Evolutionary conservation across 805 yeast genomes (phyloP), one percentile per base, ranked within the genome.

Genomic region (Kodamaea jinghongensis): DNA sequence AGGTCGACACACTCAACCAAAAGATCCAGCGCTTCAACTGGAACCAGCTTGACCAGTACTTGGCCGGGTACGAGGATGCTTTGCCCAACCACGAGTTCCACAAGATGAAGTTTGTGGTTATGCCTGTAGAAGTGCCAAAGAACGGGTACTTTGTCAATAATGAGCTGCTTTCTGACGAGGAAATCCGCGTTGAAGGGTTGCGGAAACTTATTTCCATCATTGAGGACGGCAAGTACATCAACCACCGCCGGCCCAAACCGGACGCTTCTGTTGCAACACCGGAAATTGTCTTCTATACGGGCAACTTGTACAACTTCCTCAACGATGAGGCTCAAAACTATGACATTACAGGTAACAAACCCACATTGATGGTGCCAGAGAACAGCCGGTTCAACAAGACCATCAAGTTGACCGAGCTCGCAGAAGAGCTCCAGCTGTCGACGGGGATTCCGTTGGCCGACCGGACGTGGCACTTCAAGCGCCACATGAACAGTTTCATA

Each of bases 11-110:
- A 2, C 63, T 76, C 13, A 73, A 74, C 31, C 71, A 71, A 11
- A 73, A 73, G 25, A 75, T 83, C 2, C 61, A 74, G 31, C 65
- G 69, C 10, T 76, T 79, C 45, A 89, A 90, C 46, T 93, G 99
- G 99, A 90, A 90, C 50, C 84, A 81, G 46, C 71, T 90, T 49
- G 99, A 93, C 64, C 96, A 88, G 54, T 76, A 78, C 16, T 60
- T 90, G n/a, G 96, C 97, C 0, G 99, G 99, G 0, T 86, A 83
- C 56, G 89, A 83, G 20, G 96, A 88, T 48, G 76, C 79, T 1
- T 64, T 78, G 41, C 78, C 79, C 9, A 69, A 71, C 42, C 74
- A 73, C 42, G 71, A 73, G 25, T 68, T 73, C 48, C 84, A 79
- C 55, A 71, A 84, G 48, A 76, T 90, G 57, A 83, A 95, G 54